phyloP scores from a whole-genome alignment of 176 grass and related monocot genomes.

The Carex cristatella region DNA sequence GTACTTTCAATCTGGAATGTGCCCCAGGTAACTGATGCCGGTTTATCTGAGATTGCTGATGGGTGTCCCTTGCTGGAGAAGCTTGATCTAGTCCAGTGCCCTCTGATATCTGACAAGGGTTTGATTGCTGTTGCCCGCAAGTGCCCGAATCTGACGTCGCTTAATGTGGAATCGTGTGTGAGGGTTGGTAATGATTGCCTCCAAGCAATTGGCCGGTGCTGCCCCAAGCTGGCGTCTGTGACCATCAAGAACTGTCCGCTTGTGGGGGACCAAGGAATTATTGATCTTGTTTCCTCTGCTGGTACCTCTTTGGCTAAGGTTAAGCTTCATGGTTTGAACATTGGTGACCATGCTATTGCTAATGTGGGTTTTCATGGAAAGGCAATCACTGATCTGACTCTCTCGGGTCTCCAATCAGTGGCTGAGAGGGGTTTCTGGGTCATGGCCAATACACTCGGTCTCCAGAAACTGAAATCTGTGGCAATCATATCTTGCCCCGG shows the following conservation, averaged over 20 bases:
- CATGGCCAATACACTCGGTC: conserved; percentile 82
- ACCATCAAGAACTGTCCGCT: conserved; percentile 65
- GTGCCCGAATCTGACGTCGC: conserved; percentile 47
- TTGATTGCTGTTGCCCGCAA: conserved; percentile 42
- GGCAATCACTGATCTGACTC: conserved; percentile 50
- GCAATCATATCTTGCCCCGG: conserved; percentile 57
- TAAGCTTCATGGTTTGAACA: conserved; percentile 69
- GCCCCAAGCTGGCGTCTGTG: conserved; percentile 54
- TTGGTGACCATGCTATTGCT: conserved; percentile 68
- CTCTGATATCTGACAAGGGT: conserved; percentile 75
- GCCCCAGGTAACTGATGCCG: conserved; percentile 48
- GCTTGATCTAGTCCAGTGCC: conserved; percentile 61
- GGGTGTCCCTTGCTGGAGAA: conserved; percentile 67
- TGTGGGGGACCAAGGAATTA: conserved; percentile 72
- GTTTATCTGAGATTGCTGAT: conserved; percentile 61
- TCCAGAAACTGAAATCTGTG: conserved; percentile 72
- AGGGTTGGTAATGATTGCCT: conserved; percentile 62
- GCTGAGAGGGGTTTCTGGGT: conserved; percentile 95
- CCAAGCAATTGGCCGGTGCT: conserved; percentile 49
- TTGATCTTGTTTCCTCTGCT: conserved; percentile 48
- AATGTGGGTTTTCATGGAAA: conserved; percentile 81
- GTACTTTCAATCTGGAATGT: conserved; percentile 65
- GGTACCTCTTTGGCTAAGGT: conserved; percentile 47
- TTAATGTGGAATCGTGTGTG: conserved; percentile 54
- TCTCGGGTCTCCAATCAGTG: conserved; percentile 47